These are phyloP conservation scores for Sungouiozyma intestinalis DNA, from an alignment of 805 yeast species.

Conservation along the genomic window DNA sequence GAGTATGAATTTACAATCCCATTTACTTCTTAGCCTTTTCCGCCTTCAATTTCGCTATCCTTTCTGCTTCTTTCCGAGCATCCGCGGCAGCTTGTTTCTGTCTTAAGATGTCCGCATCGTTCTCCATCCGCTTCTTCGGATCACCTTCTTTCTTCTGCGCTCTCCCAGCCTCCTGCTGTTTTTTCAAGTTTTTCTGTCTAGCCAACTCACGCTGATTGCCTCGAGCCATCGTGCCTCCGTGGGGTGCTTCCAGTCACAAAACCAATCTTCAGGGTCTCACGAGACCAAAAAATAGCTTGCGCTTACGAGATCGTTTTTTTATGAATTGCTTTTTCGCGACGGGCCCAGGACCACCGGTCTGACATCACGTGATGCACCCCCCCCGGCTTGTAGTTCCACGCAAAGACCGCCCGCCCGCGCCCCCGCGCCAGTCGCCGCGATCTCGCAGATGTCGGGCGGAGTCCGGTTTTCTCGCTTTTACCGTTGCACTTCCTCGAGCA, in stretches of 20 bases:
- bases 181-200: conserved; percentile 77
- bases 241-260: not conserved
- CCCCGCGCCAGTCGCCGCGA: not conserved
- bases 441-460: not conserved
- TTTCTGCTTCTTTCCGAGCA: conserved; percentile 27
- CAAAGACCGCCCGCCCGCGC: too few species aligned
- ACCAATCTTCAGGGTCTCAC: not conserved
- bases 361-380: not conserved
- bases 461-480: not conserved
- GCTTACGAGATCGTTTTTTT: too few species aligned
- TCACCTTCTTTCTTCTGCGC: conserved; percentile 63
- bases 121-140: conserved; percentile 75
- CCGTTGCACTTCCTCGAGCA: not conserved
- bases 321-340: not conserved
- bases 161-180: conserved; percentile 55
- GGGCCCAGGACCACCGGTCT: not conserved
- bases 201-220: conserved; percentile 97
- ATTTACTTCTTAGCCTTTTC: conserved; percentile 10
- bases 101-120: conserved; percentile 84
- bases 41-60: conserved; percentile 13
- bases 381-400: not conserved
- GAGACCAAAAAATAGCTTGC: not conserved
- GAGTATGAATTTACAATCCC: not conserved
- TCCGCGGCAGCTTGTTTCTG: conserved; percentile 63
- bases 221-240: conserved; percentile 55